Conservation (phyloP, 371 early-diverging fungal genomes). For the Mucor plumbeus region DNA sequence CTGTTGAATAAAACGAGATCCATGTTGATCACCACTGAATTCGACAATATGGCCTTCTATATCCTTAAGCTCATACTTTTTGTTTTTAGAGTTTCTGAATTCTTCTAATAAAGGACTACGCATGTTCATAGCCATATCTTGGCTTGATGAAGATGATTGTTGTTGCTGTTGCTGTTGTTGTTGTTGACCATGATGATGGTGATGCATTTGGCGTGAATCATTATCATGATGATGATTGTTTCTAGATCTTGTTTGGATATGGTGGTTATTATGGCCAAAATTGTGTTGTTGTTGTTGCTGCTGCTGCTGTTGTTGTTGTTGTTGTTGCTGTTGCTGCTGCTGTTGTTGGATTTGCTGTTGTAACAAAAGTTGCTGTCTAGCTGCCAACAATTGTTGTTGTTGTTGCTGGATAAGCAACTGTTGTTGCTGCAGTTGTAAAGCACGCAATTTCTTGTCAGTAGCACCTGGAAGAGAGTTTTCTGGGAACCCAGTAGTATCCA, state of each 20-base stretch:
- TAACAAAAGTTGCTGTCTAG: constrained; percentile 54
- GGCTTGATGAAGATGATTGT: constrained; percentile 14
- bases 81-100: constrained; percentile 92
- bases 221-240: constrained; percentile 5
- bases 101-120: constrained; percentile 91
- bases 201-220: constrained; percentile 12
- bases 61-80: constrained; percentile 93
- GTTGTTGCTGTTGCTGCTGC: constrained; percentile 34
- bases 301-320: constrained; percentile 28
- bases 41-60: constrained; percentile 94
- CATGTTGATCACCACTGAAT: constrained; percentile 99
- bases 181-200: constrained; percentile 10
- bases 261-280: constrained; percentile 4
- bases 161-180: not conserved
- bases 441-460: constrained; percentile 58
- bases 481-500: constrained; percentile 32
- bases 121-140: constrained; percentile 55
- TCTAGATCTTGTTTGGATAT: constrained; percentile 3
- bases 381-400: constrained; percentile 57
- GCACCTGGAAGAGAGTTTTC: constrained; percentile 27
- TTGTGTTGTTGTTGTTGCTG: no score
- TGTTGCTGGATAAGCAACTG: constrained; percentile 61
- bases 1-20: constrained; percentile 99
- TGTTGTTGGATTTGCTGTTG: constrained; percentile 61
- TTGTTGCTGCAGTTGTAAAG: constrained; percentile 59